Evolutionary conservation across 2,329 filamentous ascomycete genomes (phyloP).

Genomic region (Aspergillus vadensis): DNA sequence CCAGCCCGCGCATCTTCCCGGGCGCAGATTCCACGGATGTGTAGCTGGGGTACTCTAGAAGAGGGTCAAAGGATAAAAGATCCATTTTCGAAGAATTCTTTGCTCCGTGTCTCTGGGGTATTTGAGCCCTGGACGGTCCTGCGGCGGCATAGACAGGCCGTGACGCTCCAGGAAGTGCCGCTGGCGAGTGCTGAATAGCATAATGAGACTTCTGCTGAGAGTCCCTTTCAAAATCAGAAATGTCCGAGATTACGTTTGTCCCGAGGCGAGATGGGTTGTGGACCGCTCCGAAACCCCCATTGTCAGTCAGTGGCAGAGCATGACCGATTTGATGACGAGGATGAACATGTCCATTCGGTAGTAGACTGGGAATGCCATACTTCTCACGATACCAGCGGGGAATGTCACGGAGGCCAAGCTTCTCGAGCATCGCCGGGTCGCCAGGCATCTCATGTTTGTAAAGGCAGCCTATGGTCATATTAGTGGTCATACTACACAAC

Average conservation of each 20-base stretch:
- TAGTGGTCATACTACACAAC: slow-evolving; percentile 4
- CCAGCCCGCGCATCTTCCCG: neutral
- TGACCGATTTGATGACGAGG: slow-evolving; percentile 17
- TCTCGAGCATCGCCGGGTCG: slow-evolving; percentile 64
- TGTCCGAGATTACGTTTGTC: slow-evolving; percentile 12
- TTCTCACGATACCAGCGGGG: slow-evolving; percentile 61
- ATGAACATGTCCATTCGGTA: slow-evolving; percentile 22
- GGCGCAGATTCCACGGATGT: slow-evolving; percentile 10
- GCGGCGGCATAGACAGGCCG: slow-evolving; percentile 9
- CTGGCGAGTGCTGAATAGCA: slow-evolving; percentile 13
- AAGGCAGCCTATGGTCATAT: slow-evolving; percentile 61
- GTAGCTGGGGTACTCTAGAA: slow-evolving; percentile 22
- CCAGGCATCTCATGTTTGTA: slow-evolving; percentile 90
- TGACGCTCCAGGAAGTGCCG: slow-evolving; percentile 9
- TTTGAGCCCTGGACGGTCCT: slow-evolving; percentile 10
- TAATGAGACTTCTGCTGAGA: slow-evolving; percentile 17
- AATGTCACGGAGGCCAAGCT: slow-evolving; percentile 65
- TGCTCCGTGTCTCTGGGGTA: slow-evolving; percentile 16
- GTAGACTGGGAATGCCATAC: slow-evolving; percentile 34
- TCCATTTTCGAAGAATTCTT: slow-evolving; percentile 24
- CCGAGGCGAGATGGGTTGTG: slow-evolving; percentile 23
- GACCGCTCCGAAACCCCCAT: slow-evolving; percentile 16
- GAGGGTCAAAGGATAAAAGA: slow-evolving; percentile 24
- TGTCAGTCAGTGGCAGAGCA: slow-evolving; percentile 24
- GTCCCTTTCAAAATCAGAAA: slow-evolving; percentile 15